A percentile compares a stretch with the other conserved stretches of the same genome.
These are phyloP conservation scores for Ganoderma lucidum DNA, from an alignment of 1,284 basidiomycete species.

Conservation along the genomic window DNA sequence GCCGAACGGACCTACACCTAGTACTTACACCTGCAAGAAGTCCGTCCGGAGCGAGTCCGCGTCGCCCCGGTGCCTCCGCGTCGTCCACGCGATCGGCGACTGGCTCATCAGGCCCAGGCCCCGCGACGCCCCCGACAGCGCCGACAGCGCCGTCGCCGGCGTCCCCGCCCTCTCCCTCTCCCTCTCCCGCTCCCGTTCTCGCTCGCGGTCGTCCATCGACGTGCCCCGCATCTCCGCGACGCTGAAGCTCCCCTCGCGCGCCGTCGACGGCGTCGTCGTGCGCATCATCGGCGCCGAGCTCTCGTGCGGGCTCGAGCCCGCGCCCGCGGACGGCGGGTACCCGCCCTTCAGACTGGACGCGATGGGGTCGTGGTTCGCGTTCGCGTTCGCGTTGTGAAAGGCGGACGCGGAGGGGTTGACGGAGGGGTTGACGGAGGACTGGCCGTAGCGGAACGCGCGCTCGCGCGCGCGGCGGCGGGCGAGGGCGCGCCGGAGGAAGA, in stretches of 20 bases:
- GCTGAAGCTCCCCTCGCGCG: constrained; percentile 7
- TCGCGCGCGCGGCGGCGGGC: constrained; percentile 30
- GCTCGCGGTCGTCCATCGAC: constrained; percentile 14
- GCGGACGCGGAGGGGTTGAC: constrained; percentile 20
- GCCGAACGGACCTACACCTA: too few species aligned
- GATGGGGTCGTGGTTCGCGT: background rate
- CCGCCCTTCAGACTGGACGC: background rate
- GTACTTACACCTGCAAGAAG: constrained; percentile 36
- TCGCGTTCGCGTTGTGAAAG: constrained; percentile 18
- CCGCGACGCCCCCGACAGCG: too few species aligned
- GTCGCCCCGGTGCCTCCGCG: constrained; percentile 29
- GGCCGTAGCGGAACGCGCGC: constrained; percentile 36
- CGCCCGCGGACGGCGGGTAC: constrained; percentile 9
- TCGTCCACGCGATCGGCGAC: constrained; percentile 31
- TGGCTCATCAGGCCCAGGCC: constrained; percentile 22
- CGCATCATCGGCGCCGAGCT: constrained; percentile 11
- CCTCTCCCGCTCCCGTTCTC: background rate
- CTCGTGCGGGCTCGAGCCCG: constrained; percentile 5
- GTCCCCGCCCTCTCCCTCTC: constrained; percentile 16
- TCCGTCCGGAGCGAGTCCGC: constrained; percentile 39
- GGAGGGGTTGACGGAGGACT: constrained; percentile 31
- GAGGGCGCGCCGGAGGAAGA: constrained; percentile 29
- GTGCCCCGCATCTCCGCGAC: constrained; percentile 15
- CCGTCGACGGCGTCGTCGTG: constrained; percentile 10
- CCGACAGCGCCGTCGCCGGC: constrained; percentile 8